phyloP scores from a whole-genome alignment of 805 yeast species.

The Pichia sporocuriosa region DNA sequence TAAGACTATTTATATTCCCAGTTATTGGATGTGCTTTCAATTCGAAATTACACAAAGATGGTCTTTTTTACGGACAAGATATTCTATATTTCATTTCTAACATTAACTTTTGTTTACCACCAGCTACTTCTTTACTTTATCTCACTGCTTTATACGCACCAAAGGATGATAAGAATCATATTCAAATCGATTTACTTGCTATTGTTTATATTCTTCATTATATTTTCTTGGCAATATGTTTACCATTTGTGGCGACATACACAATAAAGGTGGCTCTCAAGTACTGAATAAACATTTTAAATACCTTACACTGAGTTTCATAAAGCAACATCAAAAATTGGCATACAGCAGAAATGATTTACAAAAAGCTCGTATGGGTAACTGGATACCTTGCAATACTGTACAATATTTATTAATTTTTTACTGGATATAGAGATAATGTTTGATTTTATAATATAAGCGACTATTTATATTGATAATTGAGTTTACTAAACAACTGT shows the following conservation, averaged over 20 bases:
- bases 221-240: slow-evolving; percentile 52
- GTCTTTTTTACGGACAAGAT: slow-evolving; percentile 56
- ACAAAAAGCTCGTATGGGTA: no score
- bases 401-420: no score
- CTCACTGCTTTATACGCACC: slow-evolving; percentile 85
- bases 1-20: slow-evolving; percentile 66
- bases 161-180: slow-evolving; percentile 40
- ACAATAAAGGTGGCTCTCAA: slow-evolving; percentile 47
- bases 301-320: no score
- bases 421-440: no score
- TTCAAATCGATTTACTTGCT: slow-evolving; percentile 84
- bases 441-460: no score
- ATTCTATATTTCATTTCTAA: slow-evolving; percentile 69
- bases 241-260: slow-evolving; percentile 73
- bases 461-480: no score
- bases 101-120: slow-evolving; percentile 73
- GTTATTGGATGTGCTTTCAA: slow-evolving; percentile 68
- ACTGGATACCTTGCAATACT: no score
- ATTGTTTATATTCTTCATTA: slow-evolving; percentile 71
- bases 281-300: no score
- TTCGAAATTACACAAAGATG: slow-evolving; percentile 51
- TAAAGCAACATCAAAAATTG: no score
- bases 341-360: no score
- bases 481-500: no score
- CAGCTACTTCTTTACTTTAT: slow-evolving; percentile 83